These are phyloP conservation scores for Colletotrichum sp. DNA, from an alignment of 2,329 filamentous ascomycete species.

Conservation along the genomic window DNA sequence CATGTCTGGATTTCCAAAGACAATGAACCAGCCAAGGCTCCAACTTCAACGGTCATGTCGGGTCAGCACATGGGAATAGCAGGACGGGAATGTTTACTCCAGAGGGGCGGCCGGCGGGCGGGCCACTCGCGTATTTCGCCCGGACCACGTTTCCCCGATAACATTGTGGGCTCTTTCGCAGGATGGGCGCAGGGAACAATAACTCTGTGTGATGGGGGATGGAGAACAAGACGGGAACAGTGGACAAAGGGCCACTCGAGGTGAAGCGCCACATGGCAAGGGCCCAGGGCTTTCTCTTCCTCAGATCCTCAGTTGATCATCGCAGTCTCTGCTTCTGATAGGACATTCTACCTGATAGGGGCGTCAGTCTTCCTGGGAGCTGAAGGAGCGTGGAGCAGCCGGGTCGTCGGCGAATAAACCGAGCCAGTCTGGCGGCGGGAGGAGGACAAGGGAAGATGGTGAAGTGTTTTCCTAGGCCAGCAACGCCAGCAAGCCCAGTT, in stretches of 20 bases:
- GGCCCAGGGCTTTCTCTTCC: not conserved
- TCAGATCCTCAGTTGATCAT: not conserved
- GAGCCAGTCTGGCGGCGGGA: not conserved
- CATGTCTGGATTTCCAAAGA: not conserved
- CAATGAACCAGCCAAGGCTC: not conserved
- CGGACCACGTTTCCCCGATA: not conserved
- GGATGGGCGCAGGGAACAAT: not conserved
- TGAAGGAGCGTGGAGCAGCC: not conserved
- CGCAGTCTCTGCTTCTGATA: not conserved
- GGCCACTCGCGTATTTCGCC: not conserved
- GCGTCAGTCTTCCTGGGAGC: not conserved
- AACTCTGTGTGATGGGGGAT: not conserved
- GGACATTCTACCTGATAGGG: not conserved
- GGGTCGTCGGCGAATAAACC: constrained; percentile 11
- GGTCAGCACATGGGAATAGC: not conserved
- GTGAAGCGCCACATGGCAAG: not conserved
- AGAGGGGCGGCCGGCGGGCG: not conserved
- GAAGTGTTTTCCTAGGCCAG: not conserved
- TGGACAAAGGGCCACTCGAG: not conserved
- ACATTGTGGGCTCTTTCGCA: not conserved
- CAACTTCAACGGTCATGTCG: not conserved
- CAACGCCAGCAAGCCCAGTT: not conserved
- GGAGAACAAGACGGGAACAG: not conserved
- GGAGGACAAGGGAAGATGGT: not conserved
- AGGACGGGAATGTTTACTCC: not conserved